Evolutionary conservation across 805 yeast species (phyloP).

Genomic region (Candida fluviatilis): DNA sequence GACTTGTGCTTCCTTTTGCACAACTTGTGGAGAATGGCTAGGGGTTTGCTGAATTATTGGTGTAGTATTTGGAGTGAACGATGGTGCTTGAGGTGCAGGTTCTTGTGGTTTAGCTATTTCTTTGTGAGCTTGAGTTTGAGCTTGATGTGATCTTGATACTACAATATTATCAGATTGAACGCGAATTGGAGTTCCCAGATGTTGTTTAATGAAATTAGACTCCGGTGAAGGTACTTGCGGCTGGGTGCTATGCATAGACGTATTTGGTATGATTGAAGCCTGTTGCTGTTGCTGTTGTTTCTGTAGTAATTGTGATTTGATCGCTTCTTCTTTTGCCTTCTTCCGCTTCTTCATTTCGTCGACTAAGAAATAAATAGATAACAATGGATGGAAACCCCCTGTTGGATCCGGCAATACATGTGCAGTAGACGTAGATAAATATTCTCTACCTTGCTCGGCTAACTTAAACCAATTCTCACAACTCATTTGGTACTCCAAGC

Average conservation of each 20-base stretch:
- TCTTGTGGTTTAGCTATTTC: too few relatives aligned
- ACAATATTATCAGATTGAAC: neutral
- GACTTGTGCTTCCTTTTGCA: conserved; percentile 5
- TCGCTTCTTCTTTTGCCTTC: conserved; percentile 51
- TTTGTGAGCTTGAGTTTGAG: conserved; percentile 11
- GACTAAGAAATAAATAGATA: conserved; percentile 82
- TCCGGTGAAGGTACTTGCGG: conserved; percentile 5
- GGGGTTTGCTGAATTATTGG: conserved; percentile 4
- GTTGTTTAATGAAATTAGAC: conserved; percentile 5
- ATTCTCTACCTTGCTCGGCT: conserved; percentile 33
- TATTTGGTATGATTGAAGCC: conserved; percentile 4
- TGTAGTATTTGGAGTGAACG: conserved; percentile 6
- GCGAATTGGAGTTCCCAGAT: neutral
- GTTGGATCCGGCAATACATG: conserved; percentile 68
- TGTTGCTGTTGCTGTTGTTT: conserved; percentile 11
- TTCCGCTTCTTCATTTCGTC: conserved; percentile 78
- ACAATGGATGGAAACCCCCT: conserved; percentile 78
- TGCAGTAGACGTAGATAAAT: conserved; percentile 30
- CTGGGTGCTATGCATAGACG: conserved; percentile 3
- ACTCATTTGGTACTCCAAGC: conserved; percentile 63
- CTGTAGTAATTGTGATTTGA: conserved; percentile 25
- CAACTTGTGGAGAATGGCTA: too few relatives aligned
- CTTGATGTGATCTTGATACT: conserved; percentile 21
- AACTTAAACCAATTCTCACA: conserved; percentile 57
- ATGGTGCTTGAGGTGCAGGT: conserved; percentile 7